phyloP scores from a whole-genome alignment of 176 grass and related monocot genomes.

The Hyparrhenia diplandra region DNA sequence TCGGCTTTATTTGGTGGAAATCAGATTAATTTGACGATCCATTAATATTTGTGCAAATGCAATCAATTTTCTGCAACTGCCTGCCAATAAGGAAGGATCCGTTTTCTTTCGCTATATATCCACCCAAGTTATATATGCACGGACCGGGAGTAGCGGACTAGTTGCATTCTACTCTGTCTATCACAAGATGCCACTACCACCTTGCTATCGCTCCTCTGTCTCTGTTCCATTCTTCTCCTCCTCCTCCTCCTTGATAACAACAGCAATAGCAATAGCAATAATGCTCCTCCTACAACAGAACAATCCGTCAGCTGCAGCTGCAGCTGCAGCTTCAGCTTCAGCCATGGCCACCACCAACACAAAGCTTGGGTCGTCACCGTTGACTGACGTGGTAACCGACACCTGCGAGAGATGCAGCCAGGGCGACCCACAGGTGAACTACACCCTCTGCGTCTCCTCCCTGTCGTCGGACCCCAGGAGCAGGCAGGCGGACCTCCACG shows the following conservation, averaged over 20 bases:
- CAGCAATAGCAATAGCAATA: neutral
- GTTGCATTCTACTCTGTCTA: too few relatives aligned
- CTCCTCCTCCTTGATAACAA: neutral
- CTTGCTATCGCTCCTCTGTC: neutral
- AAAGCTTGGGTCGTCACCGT: too few relatives aligned
- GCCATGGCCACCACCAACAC: neutral
- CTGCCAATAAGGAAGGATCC: neutral
- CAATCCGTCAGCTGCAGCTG: neutral
- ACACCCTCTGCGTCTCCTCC: conserved; percentile 43
- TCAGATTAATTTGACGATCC: too few relatives aligned
- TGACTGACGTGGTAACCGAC: neutral
- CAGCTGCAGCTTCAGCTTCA: neutral
- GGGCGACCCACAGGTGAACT: conserved; percentile 40
- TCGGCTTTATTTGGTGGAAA: too few relatives aligned
- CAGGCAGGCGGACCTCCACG: neutral
- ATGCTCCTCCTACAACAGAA: neutral
- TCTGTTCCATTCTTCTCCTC: neutral
- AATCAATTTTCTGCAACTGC: too few relatives aligned
- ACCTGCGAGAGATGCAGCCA: conserved; percentile 28
- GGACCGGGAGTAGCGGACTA: too few relatives aligned
- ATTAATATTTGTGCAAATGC: too few relatives aligned
- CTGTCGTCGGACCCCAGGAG: conserved; percentile 28
- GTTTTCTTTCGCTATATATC: neutral
- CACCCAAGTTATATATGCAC: neutral
- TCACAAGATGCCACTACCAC: neutral